Evolutionary conservation across 2,329 filamentous ascomycete species (phyloP).

Genomic region (Talaromyces sp.): DNA sequence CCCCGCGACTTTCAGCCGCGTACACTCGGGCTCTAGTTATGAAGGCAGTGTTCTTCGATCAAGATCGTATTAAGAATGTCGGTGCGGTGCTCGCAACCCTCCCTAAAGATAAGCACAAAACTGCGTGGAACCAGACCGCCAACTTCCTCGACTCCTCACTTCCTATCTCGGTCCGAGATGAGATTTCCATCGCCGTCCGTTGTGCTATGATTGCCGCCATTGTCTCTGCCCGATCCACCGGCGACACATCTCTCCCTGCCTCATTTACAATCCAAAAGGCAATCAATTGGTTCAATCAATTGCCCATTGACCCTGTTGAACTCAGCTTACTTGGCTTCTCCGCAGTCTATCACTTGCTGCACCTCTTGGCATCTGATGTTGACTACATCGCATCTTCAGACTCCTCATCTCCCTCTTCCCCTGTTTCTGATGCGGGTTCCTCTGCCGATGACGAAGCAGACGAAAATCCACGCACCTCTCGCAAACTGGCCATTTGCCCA

Average conservation of each 20-base stretch:
- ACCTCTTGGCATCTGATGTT: conserved; percentile 44
- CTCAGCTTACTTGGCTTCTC: conserved; percentile 47
- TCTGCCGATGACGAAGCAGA: conserved; percentile 34
- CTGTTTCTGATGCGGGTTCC: conserved; percentile 26
- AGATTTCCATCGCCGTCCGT: conserved; percentile 60
- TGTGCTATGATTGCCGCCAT: conserved; percentile 62
- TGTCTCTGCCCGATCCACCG: conserved; percentile 42
- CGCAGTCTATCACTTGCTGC: conserved; percentile 45
- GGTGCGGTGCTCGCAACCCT: conserved; percentile 57
- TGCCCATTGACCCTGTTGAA: conserved; percentile 47
- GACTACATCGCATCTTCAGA: conserved; percentile 42
- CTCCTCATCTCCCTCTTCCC: conserved; percentile 32
- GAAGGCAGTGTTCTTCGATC: conserved; percentile 60
- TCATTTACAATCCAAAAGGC: conserved; percentile 45
- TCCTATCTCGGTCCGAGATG: conserved; percentile 51
- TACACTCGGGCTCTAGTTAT: conserved; percentile 61
- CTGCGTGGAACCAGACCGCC: conserved; percentile 35
- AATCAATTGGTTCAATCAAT: conserved; percentile 44
- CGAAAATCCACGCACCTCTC: conserved; percentile 13
- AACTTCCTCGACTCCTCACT: conserved; percentile 59
- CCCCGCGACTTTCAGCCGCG: conserved; percentile 77
- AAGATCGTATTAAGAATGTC: conserved; percentile 55
- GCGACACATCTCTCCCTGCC: conserved; percentile 35
- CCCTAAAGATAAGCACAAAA: conserved; percentile 43
- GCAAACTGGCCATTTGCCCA: conserved; percentile 17